phyloP scores from a whole-genome alignment of 2,329 filamentous ascomycete genomes.

The Alternaria ventricosa region DNA sequence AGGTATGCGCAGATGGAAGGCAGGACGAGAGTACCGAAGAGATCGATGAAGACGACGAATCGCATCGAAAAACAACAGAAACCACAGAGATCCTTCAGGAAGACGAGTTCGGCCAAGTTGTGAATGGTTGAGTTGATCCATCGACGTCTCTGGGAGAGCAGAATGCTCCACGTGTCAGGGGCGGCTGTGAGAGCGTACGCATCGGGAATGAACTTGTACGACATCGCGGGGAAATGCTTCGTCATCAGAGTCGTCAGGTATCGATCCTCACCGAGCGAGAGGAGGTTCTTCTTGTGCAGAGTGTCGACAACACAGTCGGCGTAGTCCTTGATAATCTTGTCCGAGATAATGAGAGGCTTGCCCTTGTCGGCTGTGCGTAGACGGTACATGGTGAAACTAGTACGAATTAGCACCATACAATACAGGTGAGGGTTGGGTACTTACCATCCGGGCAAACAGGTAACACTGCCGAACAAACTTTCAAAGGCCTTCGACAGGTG shows the following conservation, averaged over 20 bases:
- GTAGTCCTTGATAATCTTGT: slow-evolving; percentile 87
- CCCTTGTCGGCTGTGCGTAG: slow-evolving; percentile 92
- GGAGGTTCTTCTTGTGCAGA: slow-evolving; percentile 90
- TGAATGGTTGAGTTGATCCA: slow-evolving; percentile 99
- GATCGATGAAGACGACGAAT: slow-evolving; percentile 93
- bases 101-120: slow-evolving; percentile 90
- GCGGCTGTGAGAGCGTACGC: slow-evolving; percentile 93
- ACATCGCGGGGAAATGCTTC: slow-evolving; percentile 94
- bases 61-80: slow-evolving; percentile 99
- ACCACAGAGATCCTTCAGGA: slow-evolving; percentile 91
- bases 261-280: slow-evolving; percentile 95
- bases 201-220: slow-evolving; percentile 93
- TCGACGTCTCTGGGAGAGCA: slow-evolving; percentile 95
- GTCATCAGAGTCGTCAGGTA: slow-evolving; percentile 98
- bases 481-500: slow-evolving; percentile 97
- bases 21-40: slow-evolving; percentile 89
- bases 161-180: slow-evolving; percentile 89
- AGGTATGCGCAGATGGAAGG: slow-evolving; percentile 89
- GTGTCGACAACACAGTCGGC: slow-evolving; percentile 89
- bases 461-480: slow-evolving; percentile 95
- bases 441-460: slow-evolving; percentile 98
- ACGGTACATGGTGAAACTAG: slow-evolving; percentile 98
- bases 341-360: slow-evolving; percentile 90
- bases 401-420: slow-evolving; percentile 19
- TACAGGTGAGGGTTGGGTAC: slow-evolving; percentile 48